A percentile compares a stretch with the other conserved stretches of the same genome.
These are phyloP conservation scores for Toxoplasma gondii DNA, from an alignment of 169 alveolate genomes.

Conservation along the genomic window DNA sequence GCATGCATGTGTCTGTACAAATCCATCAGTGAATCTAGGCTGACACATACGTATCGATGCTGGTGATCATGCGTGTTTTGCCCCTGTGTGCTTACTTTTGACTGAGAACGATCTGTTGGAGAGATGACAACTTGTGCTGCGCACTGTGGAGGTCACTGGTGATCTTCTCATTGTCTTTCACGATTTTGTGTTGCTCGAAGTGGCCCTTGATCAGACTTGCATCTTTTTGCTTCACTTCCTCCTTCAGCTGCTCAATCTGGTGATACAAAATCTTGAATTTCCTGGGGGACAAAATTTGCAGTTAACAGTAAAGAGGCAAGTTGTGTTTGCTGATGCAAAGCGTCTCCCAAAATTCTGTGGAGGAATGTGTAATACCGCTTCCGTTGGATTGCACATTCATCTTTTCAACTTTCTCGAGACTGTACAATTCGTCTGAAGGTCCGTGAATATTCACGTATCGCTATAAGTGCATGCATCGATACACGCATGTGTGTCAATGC, in stretches of 20 bases:
- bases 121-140: conserved; percentile 75
- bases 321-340: no score
- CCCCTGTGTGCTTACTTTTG: conserved; percentile 61
- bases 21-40: not conserved
- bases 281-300: conserved; percentile 57
- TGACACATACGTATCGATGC: not conserved
- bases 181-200: conserved; percentile 79
- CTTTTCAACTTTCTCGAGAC: no score
- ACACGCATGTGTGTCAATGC: no score
- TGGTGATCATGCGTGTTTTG: no score
- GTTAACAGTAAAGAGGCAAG: no score
- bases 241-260: conserved; percentile 90
- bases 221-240: conserved; percentile 88
- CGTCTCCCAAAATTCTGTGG: no score
- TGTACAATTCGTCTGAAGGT: no score
- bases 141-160: conserved; percentile 79
- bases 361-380: no score
- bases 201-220: conserved; percentile 83
- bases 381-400: no score
- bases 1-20: not conserved
- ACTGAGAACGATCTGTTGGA: conserved; percentile 67
- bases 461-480: no score
- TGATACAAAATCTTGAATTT: conserved; percentile 89
- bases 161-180: conserved; percentile 80
- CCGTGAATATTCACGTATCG: no score